These are phyloP conservation scores for Morella rubra DNA, from an alignment of 306 rosid species.

Conservation along the genomic window DNA sequence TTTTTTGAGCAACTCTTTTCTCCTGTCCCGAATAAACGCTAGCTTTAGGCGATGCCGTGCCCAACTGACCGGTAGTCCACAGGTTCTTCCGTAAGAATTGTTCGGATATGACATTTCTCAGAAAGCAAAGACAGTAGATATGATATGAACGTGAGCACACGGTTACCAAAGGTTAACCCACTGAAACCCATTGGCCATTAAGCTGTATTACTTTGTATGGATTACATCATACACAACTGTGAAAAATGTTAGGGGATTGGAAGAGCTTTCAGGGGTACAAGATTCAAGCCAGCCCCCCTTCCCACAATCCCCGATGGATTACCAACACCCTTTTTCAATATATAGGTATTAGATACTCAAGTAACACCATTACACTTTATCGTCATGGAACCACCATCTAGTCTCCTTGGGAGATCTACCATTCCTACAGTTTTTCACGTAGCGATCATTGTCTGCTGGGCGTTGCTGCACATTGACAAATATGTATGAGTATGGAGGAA, in stretches of 20 bases:
- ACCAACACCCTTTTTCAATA: constrained; percentile 7
- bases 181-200: background rate
- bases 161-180: background rate
- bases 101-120: background rate
- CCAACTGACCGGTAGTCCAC: too few relatives aligned
- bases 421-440: constrained; percentile 41
- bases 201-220: background rate
- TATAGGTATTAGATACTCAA: background rate
- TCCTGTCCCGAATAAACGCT: too few relatives aligned
- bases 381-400: constrained; percentile 50
- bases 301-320: background rate
- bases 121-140: background rate
- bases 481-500: background rate
- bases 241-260: constrained; percentile 1
- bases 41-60: too few relatives aligned
- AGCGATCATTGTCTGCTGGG: constrained; percentile 40
- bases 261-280: background rate
- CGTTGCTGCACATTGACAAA: constrained; percentile 34
- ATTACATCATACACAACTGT: background rate
- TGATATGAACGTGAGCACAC: background rate
- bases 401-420: constrained; percentile 50
- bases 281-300: background rate
- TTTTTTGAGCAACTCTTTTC: too few relatives aligned
- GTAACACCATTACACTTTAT: constrained; percentile 27
- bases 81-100: too few relatives aligned